These are phyloP conservation scores for Boletus reticuloceps DNA, from an alignment of 768 basidiomycete genomes.

Conservation along the genomic window DNA sequence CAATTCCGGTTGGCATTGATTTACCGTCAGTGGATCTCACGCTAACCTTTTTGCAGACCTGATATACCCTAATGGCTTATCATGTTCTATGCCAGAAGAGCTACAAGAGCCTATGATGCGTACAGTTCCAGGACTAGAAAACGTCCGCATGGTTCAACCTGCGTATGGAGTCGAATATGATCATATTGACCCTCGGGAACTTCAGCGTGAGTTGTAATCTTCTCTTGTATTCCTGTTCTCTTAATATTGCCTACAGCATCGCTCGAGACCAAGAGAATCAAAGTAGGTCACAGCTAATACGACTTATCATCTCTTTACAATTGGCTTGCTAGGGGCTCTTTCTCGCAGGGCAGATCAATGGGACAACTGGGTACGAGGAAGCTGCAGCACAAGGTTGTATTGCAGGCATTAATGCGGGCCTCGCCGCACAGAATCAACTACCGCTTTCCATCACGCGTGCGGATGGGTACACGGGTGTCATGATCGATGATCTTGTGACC, in stretches of 20 bases:
- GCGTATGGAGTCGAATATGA: constrained; percentile 96
- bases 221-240: not conserved
- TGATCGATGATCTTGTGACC: constrained; percentile 87
- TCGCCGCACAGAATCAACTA: constrained; percentile 52
- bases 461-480: constrained; percentile 84
- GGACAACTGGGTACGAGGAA: constrained; percentile 93
- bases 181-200: constrained; percentile 81
- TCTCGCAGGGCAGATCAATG: constrained; percentile 89
- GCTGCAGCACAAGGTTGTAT: constrained; percentile 89
- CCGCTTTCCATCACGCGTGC: constrained; percentile 74
- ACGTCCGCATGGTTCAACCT: constrained; percentile 77
- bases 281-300: constrained; percentile 35
- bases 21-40: not conserved
- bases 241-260: constrained; percentile 48
- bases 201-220: constrained; percentile 52
- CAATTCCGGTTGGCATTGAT: constrained; percentile 62
- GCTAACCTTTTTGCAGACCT: constrained; percentile 48
- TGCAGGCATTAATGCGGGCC: constrained; percentile 86
- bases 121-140: constrained; percentile 81
- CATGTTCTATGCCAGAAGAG: constrained; percentile 85
- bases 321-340: constrained; percentile 60
- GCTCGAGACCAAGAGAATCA: constrained; percentile 81
- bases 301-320: not conserved
- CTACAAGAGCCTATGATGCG: constrained; percentile 80
- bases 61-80: constrained; percentile 89